A percentile compares a stretch with the other conserved stretches of the same genome.
These are phyloP conservation scores for Epichloe gansuensis DNA, from an alignment of 2,329 filamentous ascomycete genomes.

Conservation along the genomic window DNA sequence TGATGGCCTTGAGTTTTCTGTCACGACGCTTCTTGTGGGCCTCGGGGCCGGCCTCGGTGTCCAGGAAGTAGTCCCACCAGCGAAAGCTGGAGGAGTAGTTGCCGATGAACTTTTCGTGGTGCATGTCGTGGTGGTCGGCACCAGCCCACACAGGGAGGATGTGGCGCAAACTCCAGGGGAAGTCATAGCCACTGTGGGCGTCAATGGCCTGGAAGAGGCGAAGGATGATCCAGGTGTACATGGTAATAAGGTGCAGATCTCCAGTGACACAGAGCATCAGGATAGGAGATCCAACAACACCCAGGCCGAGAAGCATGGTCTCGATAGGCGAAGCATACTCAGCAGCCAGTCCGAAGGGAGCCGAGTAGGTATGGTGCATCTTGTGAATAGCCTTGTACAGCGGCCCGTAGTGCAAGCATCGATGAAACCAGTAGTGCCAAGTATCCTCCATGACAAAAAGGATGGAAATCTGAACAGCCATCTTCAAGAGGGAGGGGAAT, in stretches of 20 bases:
- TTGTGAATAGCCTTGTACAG: slow-evolving; percentile 97
- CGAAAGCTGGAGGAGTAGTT: slow-evolving; percentile 97
- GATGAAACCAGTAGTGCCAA: slow-evolving; percentile 98
- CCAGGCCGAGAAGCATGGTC: slow-evolving; percentile 85
- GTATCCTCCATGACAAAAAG: slow-evolving; percentile 95
- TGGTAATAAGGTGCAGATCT: slow-evolving; percentile 88
- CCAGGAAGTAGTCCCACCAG: slow-evolving; percentile 94
- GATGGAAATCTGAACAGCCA: slow-evolving; percentile 79
- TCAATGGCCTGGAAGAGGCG: slow-evolving; percentile 97
- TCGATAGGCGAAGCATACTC: slow-evolving; percentile 98
- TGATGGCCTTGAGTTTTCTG: slow-evolving; percentile 54
- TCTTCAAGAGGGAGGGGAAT: slow-evolving; percentile 68
- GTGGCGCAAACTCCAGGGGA: slow-evolving; percentile 92
- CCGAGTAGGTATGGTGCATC: slow-evolving; percentile 97
- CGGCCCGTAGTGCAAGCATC: slow-evolving; percentile 82
- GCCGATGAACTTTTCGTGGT: slow-evolving; percentile 97
- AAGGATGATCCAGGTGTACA: slow-evolving; percentile 92
- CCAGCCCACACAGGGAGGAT: slow-evolving; percentile 97
- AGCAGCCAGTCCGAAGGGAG: slow-evolving; percentile 88
- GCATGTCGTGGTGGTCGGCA: slow-evolving; percentile 88
- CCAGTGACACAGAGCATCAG: slow-evolving; percentile 71
- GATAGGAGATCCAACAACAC: slow-evolving; percentile 71
- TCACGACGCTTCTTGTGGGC: slow-evolving; percentile 74
- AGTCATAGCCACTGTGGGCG: slow-evolving; percentile 94
- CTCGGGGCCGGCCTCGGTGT: slow-evolving; percentile 86